Conservation (phyloP, 1,284 basidiomycete species). For the Fomitiporia mediterranea region DNA sequence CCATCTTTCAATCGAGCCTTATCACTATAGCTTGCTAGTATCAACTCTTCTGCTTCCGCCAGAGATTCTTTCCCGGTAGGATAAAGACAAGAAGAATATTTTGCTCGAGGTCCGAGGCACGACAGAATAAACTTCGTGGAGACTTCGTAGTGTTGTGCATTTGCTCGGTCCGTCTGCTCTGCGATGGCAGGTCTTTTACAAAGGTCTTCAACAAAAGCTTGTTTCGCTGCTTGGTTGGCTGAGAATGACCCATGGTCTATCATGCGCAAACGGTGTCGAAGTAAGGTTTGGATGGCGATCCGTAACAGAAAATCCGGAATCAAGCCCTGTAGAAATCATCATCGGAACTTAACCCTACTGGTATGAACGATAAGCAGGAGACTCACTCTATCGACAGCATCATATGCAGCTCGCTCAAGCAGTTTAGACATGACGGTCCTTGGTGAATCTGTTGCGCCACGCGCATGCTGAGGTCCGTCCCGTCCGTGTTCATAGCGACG, state of each 20-base stretch:
- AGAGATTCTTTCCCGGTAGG: constrained; percentile 62
- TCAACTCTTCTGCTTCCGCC: constrained; percentile 64
- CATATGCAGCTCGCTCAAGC: constrained; percentile 8
- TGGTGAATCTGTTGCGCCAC: not conserved
- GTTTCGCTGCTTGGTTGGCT: constrained; percentile 63
- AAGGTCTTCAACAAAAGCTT: constrained; percentile 55
- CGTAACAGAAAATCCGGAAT: constrained; percentile 64
- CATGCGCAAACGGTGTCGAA: constrained; percentile 56
- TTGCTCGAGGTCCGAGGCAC: constrained; percentile 58
- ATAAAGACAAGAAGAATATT: constrained; percentile 72
- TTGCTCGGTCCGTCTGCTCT: constrained; percentile 66
- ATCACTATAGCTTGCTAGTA: constrained; percentile 67
- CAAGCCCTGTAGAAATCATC: constrained; percentile 26
- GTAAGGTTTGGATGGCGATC: constrained; percentile 53
- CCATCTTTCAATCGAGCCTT: constrained; percentile 66
- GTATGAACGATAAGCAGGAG: not conserved
- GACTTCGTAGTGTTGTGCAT: constrained; percentile 79
- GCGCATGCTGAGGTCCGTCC: not conserved
- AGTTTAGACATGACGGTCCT: not conserved
- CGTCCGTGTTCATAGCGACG: not conserved
- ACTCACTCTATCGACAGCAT: constrained; percentile 8
- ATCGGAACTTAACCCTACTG: not conserved
- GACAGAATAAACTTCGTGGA: constrained; percentile 64
- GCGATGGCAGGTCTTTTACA: constrained; percentile 54
- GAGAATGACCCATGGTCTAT: constrained; percentile 59